Base-by-base conservation (phyloP, 176 grass and related monocot genomes). In the Lolium multiflorum region DNA sequence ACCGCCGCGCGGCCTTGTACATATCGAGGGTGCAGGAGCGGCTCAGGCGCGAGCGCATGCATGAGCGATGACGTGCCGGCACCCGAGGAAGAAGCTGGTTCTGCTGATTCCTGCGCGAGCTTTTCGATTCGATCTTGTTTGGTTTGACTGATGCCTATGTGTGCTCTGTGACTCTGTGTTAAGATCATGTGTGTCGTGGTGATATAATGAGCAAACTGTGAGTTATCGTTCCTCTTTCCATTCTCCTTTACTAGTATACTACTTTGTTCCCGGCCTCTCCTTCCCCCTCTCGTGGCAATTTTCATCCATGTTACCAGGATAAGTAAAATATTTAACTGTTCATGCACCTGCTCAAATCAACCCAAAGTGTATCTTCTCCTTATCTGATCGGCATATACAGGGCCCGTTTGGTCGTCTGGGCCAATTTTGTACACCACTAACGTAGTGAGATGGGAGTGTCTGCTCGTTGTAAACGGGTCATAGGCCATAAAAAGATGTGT, bases 1-100 rank as follows among this genome's bases (percentile, higher is more conserved):
- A 94, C 79, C 78, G 41, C 20, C 85, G 65, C 5, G 89, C 92
- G 17, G 81, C 77, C 44, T 18, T 60, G 21, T 94, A 87, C 62
- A 94, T 94, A 77, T 87, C 84, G 11, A 87, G 79, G 57, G 92
- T 91, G 88, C 92, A 89, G 82, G 92, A 94, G 78, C 81, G 89
- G 54, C 58, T 94, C 26, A 84, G 76, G 81, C 89, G 79, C 2
- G 87, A 94, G 79, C 82, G 74, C 67, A 15, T 44, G 37, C 31
- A 74, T n/a, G 61, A 67, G 38, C 37, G 81, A 12, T 18, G 89
- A 94, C 22, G 7, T 80, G 80, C 70, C 47, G 84, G 11, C 79
- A 80, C 62, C 47, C 77, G 84, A 59, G 63, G 62, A 82, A 69
- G n/a, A 80, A 62, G 47, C 60, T 66, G 31, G 71, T 26, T 69